Conservation (phyloP, 495 filamentous ascomycete genomes). For the Parathielavia appendiculata region DNA sequence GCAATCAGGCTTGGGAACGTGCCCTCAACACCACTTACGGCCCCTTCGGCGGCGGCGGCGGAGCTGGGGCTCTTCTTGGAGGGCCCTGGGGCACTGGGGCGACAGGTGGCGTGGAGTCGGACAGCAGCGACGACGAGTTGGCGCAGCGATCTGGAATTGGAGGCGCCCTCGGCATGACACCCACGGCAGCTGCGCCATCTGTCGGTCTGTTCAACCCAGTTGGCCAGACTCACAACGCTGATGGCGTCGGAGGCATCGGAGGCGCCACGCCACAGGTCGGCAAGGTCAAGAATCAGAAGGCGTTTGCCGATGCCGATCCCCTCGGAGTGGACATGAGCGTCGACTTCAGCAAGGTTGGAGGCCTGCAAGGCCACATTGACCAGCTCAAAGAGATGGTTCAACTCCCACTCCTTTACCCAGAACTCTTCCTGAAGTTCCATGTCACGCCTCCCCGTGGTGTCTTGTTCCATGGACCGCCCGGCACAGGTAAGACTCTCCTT, state of each 20-base stretch:
- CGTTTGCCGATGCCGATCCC: conserved; percentile 86
- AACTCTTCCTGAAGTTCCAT: conserved; percentile 87
- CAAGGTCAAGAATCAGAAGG: conserved; percentile 72
- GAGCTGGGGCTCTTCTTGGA: conserved; percentile 64
- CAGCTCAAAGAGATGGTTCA: conserved; percentile 98
- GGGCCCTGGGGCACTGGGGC: conserved; percentile 73
- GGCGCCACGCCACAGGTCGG: conserved; percentile 82
- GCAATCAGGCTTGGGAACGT: conserved; percentile 58
- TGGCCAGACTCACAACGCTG: conserved; percentile 47
- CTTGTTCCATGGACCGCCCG: conserved; percentile 92
- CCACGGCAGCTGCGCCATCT: conserved; percentile 57
- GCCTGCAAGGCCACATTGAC: conserved; percentile 84
- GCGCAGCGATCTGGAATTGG: conserved; percentile 54
- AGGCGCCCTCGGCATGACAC: conserved; percentile 67
- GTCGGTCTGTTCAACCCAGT: conserved; percentile 29
- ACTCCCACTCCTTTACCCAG: conserved; percentile 86
- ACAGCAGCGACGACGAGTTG: conserved; percentile 92
- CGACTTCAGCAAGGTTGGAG: conserved; percentile 88
- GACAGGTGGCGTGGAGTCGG: conserved; percentile 77
- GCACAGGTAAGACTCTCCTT: conserved; percentile 94
- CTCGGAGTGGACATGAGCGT: conserved; percentile 86
- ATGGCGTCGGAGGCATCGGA: conserved; percentile 43
- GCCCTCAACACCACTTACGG: conserved; percentile 80
- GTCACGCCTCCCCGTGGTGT: conserved; percentile 92
- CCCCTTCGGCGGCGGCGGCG: conserved; percentile 82